Base-by-base conservation (phyloP, 768 basidiomycete genomes). In the Cyclocybe aegerita region DNA sequence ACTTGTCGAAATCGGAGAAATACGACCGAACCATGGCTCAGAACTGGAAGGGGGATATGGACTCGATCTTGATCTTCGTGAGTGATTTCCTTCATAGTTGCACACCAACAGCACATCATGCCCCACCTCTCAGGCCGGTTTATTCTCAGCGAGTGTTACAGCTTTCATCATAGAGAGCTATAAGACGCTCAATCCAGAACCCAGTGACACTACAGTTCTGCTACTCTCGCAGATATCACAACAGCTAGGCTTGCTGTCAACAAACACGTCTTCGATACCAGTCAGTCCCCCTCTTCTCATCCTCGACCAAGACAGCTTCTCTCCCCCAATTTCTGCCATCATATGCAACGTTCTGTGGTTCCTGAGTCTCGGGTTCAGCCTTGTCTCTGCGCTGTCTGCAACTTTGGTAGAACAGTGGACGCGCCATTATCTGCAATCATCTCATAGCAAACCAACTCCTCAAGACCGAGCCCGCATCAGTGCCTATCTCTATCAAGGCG, bases 361-460 rank as follows among this genome's bases (percentile, higher is more conserved):
- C 55, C 60, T 76, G 38, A 78, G 75, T 52, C 62, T 81, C 5
- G 64, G 64, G 3, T 70, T 73, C 39, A 76, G 72, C 46, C 63
- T 80, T 16, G 51, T 63, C 7, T 70, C 68, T 52, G 75, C 75
- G 12, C 65, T 77, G 30, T 65, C 69, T 0, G 75, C 76, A 9
- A 79, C 75, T 6, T 56, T 81, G 7, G 71, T 77, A 29, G 72
- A 80, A 55, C 75, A 78, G 49, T 81, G 80, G 80, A 64, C 73
- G 1, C 66, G 72, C 12, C 66, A 70, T 31, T 76, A 75, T 48
- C 54, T 68, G 23, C 65, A 71, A n/a, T 61, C 72, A 39, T 60
- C 64, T 12, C 61, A 65, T 39, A 64, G 60, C 55, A 65, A 65
- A 39, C 66, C 65, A 35, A 54, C 63, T 30, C 66, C 71, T 4